Base-by-base conservation (phyloP, 768 basidiomycete species). In the Mycena chlorophos region DNA sequence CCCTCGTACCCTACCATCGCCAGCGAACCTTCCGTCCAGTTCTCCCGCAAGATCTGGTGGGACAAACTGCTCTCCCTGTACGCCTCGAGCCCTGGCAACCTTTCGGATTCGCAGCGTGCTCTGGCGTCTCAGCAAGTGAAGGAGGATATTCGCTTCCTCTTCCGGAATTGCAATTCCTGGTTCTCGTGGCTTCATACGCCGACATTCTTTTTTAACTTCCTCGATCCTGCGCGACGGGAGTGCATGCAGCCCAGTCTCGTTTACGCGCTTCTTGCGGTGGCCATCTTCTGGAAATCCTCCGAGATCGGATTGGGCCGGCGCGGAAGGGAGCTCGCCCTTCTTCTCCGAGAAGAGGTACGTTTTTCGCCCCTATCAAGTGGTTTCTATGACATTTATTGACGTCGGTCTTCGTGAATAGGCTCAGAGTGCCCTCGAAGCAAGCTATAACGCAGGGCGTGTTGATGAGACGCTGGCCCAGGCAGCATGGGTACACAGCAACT, bases 1-100 rank as follows among this genome's bases (percentile, higher is more conserved):
- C 55, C 61, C 16, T 59, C 63, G 6, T 53, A 45, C 38, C 49
- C 54, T n/a, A 68, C 69, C 37, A 80, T 85, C n/a, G 66, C 64
- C 5, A 65, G 72, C 43, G 81, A 84, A 57, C 89, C 89, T 5
- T 86, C 87, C 8, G 70, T 88, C 31, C 76, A 79, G 46, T 89
- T 88, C 68, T 74, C 77, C 17, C 86, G 87, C 48, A 84, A 87
- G 72, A 84, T 82, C 22, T 90, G 89, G 89, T 91, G 87, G 85
- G 90, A 90, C 64, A 82, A 80, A 3, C 75, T 91, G 17, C 69
- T 89, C 30, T 71, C 73, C 37, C 65, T 86, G 26, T 89, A 89
- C 66, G 54, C 69, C 27, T 75, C 75, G 17, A 70, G 66, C 54
- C 67, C 65, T 42, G 70, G 70, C 54, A 55, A 64, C 27, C 63